These are phyloP conservation scores for Aspergillus intermedius DNA, from an alignment of 2,329 filamentous ascomycete genomes.

Conservation along the genomic window DNA sequence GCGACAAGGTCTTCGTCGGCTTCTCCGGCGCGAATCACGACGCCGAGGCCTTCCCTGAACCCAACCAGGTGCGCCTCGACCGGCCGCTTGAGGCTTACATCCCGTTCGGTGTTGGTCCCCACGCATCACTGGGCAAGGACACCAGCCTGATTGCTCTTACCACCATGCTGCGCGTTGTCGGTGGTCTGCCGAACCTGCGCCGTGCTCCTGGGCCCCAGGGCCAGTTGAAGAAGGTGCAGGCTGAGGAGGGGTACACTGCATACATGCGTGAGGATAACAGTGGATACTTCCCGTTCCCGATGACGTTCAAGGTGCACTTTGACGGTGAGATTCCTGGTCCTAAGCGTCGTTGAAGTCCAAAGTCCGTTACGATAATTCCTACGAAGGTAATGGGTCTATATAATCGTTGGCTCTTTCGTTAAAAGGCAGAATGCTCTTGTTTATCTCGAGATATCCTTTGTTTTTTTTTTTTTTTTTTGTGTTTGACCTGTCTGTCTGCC, in stretches of 20 bases:
- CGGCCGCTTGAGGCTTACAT: constrained; percentile 61
- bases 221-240: constrained; percentile 58
- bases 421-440: too few species aligned
- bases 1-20: constrained; percentile 58
- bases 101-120: constrained; percentile 57
- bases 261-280: constrained; percentile 65
- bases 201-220: constrained; percentile 60
- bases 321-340: constrained; percentile 29
- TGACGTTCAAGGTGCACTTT: constrained; percentile 41
- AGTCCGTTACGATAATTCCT: background rate
- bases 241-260: constrained; percentile 49
- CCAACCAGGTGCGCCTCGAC: constrained; percentile 55
- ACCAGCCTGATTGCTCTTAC: constrained; percentile 57
- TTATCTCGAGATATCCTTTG: too few species aligned
- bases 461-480: background rate
- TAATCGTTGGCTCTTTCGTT: too few species aligned
- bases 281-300: constrained; percentile 47
- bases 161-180: constrained; percentile 62
- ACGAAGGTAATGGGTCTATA: too few species aligned
- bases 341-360: constrained; percentile 9
- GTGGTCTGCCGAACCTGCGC: constrained; percentile 54
- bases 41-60: constrained; percentile 54
- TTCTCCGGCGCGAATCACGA: constrained; percentile 55
- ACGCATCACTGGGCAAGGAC: constrained; percentile 57
- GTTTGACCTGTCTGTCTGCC: too few species aligned